These are phyloP conservation scores for Isabelozyma gotoi DNA, from an alignment of 805 yeast genomes.

Conservation along the genomic window DNA sequence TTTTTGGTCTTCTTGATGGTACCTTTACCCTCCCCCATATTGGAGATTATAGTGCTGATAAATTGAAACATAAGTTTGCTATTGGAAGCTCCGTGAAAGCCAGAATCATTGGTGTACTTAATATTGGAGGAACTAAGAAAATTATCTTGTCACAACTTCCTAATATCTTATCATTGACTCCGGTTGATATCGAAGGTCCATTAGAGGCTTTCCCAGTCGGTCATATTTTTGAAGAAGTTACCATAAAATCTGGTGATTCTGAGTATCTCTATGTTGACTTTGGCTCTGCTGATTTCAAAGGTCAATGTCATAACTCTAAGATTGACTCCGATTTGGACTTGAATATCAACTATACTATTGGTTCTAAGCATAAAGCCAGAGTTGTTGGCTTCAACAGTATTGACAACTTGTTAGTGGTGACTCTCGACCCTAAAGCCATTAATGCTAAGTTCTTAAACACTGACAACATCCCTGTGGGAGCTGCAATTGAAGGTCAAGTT, in stretches of 20 bases:
- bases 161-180: slow-evolving; percentile 43
- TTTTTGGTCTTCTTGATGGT: slow-evolving; percentile 73
- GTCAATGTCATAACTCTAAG: slow-evolving; percentile 79
- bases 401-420: slow-evolving; percentile 67
- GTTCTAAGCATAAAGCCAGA: slow-evolving; percentile 73
- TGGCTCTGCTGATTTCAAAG: slow-evolving; percentile 52
- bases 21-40: slow-evolving; percentile 69
- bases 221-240: slow-evolving; percentile 58
- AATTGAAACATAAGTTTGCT: slow-evolving; percentile 60
- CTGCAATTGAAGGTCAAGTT: slow-evolving; percentile 51
- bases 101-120: slow-evolving; percentile 63
- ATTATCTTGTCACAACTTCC: slow-evolving; percentile 65
- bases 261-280: slow-evolving; percentile 57
- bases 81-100: slow-evolving; percentile 67
- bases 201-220: slow-evolving; percentile 78
- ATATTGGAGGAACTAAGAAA: slow-evolving; percentile 51
- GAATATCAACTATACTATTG: slow-evolving; percentile 53
- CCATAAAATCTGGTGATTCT: slow-evolving; percentile 59
- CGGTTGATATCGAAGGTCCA: slow-evolving; percentile 13
- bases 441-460: slow-evolving; percentile 64
- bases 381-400: slow-evolving; percentile 65
- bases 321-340: slow-evolving; percentile 48
- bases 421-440: slow-evolving; percentile 66
- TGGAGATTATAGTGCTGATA: slow-evolving; percentile 44
- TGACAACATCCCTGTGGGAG: slow-evolving; percentile 78